phyloP scores from a whole-genome alignment of 164 flowering plant genomes.

The Santalum album region DNA sequence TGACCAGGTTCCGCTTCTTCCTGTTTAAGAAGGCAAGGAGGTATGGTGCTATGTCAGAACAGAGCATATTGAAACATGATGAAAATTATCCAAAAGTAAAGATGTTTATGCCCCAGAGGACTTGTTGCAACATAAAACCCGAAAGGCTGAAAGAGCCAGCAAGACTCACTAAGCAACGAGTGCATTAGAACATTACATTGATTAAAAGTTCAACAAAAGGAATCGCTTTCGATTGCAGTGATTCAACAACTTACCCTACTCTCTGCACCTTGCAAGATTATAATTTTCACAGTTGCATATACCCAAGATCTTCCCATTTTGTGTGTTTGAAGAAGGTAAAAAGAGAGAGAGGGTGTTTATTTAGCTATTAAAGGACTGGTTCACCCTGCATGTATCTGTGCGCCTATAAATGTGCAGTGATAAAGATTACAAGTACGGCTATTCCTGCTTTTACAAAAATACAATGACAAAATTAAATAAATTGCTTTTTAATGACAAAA shows the following conservation, averaged over 20 bases:
- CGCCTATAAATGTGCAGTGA: too few relatives aligned
- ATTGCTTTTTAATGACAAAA: not conserved
- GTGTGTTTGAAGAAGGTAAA: too few relatives aligned
- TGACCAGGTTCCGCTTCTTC: slow-evolving; percentile 17
- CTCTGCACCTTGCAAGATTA: too few relatives aligned
- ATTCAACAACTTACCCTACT: too few relatives aligned
- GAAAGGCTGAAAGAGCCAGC: not conserved
- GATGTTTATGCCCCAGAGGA: not conserved
- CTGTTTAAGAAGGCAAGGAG: not conserved
- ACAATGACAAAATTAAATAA: not conserved
- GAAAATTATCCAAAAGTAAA: not conserved
- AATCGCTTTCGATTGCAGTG: not conserved
- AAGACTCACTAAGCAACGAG: not conserved
- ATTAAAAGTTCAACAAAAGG: not conserved
- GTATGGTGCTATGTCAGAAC: not conserved
- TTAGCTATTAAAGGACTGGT: too few relatives aligned
- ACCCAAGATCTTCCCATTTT: too few relatives aligned
- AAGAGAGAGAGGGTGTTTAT: too few relatives aligned
- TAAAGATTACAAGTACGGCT: too few relatives aligned
- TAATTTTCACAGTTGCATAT: too few relatives aligned
- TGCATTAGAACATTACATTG: not conserved
- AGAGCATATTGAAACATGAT: not conserved
- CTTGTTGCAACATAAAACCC: not conserved
- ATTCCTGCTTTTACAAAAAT: not conserved
- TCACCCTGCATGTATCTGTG: too few relatives aligned